A percentile compares a stretch with the other conserved stretches of the same genome.
Conservation (phyloP, 495 filamentous ascomycete species). For the Parathielavia appendiculata region DNA sequence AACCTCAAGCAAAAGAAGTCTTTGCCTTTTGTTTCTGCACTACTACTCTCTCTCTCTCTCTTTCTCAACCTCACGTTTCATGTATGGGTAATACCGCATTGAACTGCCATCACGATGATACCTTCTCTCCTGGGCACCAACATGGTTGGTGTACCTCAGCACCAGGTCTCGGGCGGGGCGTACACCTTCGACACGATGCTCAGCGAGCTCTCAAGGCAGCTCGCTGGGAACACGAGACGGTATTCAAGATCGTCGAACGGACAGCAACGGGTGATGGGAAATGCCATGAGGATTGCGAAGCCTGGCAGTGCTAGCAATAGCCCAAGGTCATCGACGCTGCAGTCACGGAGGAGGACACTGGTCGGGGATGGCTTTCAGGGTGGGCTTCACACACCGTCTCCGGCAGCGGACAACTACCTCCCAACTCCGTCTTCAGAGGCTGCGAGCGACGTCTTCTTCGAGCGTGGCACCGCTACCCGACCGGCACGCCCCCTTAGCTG, state of each 20-base stretch:
- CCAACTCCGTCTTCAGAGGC: slow-evolving; percentile 28
- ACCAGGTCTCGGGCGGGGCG: slow-evolving; percentile 1
- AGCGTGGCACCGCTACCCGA: slow-evolving; percentile 25
- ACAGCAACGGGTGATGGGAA: slow-evolving; percentile 37
- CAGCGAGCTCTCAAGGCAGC: slow-evolving; percentile 38
- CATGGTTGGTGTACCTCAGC: slow-evolving; percentile 23
- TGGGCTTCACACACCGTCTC: slow-evolving; percentile 32
- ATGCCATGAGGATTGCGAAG: slow-evolving; percentile 57
- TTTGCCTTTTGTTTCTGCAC: slow-evolving; percentile 5
- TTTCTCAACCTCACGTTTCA: background rate
- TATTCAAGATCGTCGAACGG: slow-evolving; percentile 38
- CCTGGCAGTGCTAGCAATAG: slow-evolving; percentile 66
- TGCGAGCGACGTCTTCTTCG: slow-evolving; percentile 30
- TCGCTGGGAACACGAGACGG: slow-evolving; percentile 36
- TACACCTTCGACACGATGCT: slow-evolving; percentile 34
- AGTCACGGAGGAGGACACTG: slow-evolving; percentile 51
- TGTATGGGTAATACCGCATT: slow-evolving; percentile 8
- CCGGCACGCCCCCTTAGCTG: slow-evolving; percentile 59
- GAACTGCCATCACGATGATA: slow-evolving; percentile 29
- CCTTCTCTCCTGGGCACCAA: slow-evolving; percentile 27
- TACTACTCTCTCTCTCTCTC: background rate
- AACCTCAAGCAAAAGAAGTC: slow-evolving; percentile 11
- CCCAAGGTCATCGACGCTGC: slow-evolving; percentile 49
- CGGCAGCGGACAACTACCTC: slow-evolving; percentile 32
- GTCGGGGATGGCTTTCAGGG: slow-evolving; percentile 45